Percentiles rank a stretch among this genome's conserved stretches.
Conservation (phyloP, 73 alveolate genomes). For the Tetrahymena borealis region DNA sequence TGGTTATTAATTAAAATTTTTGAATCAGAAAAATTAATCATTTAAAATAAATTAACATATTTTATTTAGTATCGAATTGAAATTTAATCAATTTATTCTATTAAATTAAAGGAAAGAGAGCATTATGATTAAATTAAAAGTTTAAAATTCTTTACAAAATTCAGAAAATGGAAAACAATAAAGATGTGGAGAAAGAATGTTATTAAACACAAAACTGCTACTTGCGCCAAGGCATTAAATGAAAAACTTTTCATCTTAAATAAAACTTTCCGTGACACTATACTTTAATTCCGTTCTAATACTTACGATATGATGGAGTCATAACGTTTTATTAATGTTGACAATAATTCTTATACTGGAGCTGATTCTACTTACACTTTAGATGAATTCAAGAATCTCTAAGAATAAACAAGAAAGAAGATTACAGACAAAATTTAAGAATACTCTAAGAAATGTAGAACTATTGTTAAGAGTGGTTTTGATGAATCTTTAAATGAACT, state of each 20-base stretch:
- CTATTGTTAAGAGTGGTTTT: conserved; percentile 59
- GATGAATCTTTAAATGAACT: conserved; percentile 57
- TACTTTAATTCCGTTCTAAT: conserved; percentile 47
- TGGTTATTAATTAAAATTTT: background rate
- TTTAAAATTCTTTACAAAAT: conserved; percentile 61
- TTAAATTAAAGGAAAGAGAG: conserved; percentile 45
- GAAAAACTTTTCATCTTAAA: conserved; percentile 65
- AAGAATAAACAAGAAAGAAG: conserved; percentile 47
- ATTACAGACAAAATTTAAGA: conserved; percentile 53
- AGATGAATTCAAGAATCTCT: conserved; percentile 50
- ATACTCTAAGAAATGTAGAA: conserved; percentile 51
- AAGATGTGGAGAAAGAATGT: conserved; percentile 78
- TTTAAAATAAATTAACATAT: background rate
- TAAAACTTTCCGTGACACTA: conserved; percentile 52
- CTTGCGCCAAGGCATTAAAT: conserved; percentile 43
- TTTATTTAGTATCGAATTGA: background rate
- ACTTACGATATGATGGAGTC: conserved; percentile 65
- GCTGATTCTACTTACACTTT: conserved; percentile 46
- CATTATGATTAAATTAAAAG: conserved; percentile 51
- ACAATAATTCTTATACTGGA: conserved; percentile 39
- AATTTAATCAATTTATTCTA: background rate
- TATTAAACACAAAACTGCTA: conserved; percentile 59
- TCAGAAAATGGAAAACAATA: conserved; percentile 73
- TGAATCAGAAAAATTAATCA: background rate
- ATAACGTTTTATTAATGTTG: conserved; percentile 51